phyloP scores from a whole-genome alignment of 176 grass and related monocot genomes.

The Carex cristatella region DNA sequence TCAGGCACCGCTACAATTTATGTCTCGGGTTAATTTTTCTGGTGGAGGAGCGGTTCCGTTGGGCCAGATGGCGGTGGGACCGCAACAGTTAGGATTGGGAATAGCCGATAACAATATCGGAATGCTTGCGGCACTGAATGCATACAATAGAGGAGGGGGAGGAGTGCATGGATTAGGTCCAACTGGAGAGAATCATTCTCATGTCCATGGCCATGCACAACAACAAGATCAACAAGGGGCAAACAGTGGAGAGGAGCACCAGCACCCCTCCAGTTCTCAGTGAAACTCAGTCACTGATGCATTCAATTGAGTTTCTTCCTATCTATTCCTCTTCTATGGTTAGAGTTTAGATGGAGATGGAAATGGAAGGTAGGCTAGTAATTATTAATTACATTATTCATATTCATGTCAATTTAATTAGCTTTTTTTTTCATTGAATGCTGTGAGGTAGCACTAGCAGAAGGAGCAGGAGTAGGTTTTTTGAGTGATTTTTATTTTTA shows the following conservation, averaged over 20 bases:
- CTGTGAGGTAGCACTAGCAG: background rate
- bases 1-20: slow-evolving; percentile 64
- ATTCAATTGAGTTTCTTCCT: slow-evolving; percentile 13
- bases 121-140: slow-evolving; percentile 77
- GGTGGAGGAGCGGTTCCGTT: slow-evolving; percentile 38
- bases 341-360: slow-evolving; percentile 12
- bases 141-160: slow-evolving; percentile 49
- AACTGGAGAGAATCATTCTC: slow-evolving; percentile 29
- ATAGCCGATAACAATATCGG: slow-evolving; percentile 62
- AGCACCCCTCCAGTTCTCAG: slow-evolving; percentile 43
- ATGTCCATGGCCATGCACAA: slow-evolving; percentile 19
- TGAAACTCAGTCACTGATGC: slow-evolving; percentile 21
- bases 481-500: slow-evolving; percentile 20
- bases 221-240: slow-evolving; percentile 25
- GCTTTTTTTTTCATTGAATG: slow-evolving; percentile 10
- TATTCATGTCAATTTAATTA: slow-evolving; percentile 20
- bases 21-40: slow-evolving; percentile 49
- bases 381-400: slow-evolving; percentile 26
- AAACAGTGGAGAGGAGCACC: slow-evolving; percentile 33
- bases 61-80: slow-evolving; percentile 30
- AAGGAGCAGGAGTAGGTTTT: background rate
- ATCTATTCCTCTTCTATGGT: background rate
- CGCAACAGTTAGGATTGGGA: slow-evolving; percentile 51
- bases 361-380: slow-evolving; percentile 31
- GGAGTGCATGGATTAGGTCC: slow-evolving; percentile 29